Evolutionary conservation across 179 eudicot genomes (phyloP).

Genomic region (Beta corolliflora): DNA sequence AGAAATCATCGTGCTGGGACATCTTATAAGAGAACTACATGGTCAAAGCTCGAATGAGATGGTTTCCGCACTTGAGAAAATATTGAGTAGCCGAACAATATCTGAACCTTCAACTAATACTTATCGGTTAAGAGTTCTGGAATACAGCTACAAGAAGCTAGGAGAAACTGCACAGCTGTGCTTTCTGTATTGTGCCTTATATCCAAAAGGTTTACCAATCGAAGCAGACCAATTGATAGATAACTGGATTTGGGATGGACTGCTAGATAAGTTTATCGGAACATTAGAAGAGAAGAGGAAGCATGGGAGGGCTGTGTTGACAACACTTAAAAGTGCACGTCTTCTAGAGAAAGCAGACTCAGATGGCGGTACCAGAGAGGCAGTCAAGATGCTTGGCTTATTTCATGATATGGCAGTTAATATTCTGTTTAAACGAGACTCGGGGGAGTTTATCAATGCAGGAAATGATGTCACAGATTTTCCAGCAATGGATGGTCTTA

Average conservation of each 20-base stretch:
- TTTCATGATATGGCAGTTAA: conserved; percentile 13
- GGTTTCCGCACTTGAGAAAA: background rate
- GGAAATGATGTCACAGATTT: background rate
- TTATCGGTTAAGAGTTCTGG: background rate
- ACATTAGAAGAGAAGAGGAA: background rate
- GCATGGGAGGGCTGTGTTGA: background rate
- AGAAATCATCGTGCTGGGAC: background rate
- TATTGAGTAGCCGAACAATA: background rate
- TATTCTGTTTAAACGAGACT: background rate
- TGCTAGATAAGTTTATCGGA: background rate
- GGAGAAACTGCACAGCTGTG: background rate
- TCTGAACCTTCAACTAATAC: background rate
- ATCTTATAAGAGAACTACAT: background rate
- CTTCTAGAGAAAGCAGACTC: background rate
- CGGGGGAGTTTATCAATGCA: background rate
- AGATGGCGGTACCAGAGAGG: background rate
- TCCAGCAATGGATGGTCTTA: background rate
- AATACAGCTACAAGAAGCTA: conserved; percentile 10
- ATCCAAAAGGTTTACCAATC: conserved; percentile 11
- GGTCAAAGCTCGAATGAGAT: background rate
- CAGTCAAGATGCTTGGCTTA: conserved; percentile 16
- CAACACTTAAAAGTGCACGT: background rate
- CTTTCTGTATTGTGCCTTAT: conserved; percentile 14
- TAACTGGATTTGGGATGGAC: conserved; percentile 17
- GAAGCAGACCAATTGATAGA: conserved; percentile 6